phyloP scores from a whole-genome alignment of 139 green algal genomes.

The Coccomyxa sp. region DNA sequence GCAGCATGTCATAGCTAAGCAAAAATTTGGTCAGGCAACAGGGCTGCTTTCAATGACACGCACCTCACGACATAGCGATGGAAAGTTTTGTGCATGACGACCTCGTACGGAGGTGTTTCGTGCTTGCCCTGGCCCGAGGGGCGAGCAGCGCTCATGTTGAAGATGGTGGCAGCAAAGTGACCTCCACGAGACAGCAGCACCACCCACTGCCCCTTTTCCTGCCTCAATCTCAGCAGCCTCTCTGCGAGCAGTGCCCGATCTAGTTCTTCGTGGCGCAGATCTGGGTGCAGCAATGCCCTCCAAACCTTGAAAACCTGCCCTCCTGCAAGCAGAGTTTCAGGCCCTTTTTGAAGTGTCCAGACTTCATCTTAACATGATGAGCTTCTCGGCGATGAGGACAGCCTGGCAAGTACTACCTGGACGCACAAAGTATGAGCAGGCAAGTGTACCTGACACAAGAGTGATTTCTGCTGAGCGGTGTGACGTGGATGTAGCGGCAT shows the following conservation, averaged over 20 bases:
- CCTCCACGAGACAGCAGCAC: slow-evolving; percentile 49
- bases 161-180: slow-evolving; percentile 75
- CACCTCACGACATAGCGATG: slow-evolving; percentile 87
- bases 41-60: too few species aligned
- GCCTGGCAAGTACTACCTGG: too few species aligned
- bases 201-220: slow-evolving; percentile 22
- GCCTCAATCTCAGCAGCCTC: slow-evolving; percentile 36
- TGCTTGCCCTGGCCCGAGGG: slow-evolving; percentile 11
- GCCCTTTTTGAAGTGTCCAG: too few species aligned
- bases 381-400: too few species aligned
- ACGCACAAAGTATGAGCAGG: too few species aligned
- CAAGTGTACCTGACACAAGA: neutral
- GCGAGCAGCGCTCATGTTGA: slow-evolving; percentile 8
- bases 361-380: too few species aligned
- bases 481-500: neutral
- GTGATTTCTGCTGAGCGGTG: neutral
- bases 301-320: slow-evolving; percentile 47
- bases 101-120: slow-evolving; percentile 30
- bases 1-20: too few species aligned
- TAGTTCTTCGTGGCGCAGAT: neutral
- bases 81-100: slow-evolving; percentile 73
- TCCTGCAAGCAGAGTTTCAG: neutral
- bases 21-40: too few species aligned
- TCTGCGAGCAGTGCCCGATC: slow-evolving; percentile 9
- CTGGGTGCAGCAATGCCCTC: slow-evolving; percentile 48